Evolutionary conservation across 441 rosid genomes (phyloP).

Genomic region (Gossypium trilobum): DNA sequence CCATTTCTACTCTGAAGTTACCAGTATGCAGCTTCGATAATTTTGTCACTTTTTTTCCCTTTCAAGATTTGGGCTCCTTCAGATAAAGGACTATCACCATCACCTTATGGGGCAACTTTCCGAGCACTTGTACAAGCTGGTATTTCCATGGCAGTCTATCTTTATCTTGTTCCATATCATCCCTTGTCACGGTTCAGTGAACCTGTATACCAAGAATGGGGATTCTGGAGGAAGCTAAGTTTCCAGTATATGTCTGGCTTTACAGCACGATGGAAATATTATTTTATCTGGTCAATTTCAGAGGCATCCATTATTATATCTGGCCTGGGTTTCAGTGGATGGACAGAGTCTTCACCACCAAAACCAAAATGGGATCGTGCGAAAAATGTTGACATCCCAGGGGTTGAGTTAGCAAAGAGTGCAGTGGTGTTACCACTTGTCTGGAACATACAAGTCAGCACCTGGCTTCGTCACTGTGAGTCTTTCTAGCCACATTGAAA

Average conservation of each 20-base stretch:
- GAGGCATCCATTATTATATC: conserved; percentile 80
- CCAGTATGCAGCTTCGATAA: conserved; percentile 10
- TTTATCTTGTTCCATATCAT: conserved; percentile 54
- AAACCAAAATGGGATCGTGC: conserved; percentile 89
- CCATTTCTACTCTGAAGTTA: conserved; percentile 2
- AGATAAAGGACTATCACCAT: conserved; percentile 27
- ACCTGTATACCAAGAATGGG: conserved; percentile 73
- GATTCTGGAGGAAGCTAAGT: conserved; percentile 71
- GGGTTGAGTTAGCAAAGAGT: conserved; percentile 79
- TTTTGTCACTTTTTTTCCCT: background rate
- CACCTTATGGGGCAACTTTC: conserved; percentile 52
- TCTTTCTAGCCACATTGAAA: conserved; percentile 16
- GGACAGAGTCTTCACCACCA: conserved; percentile 66
- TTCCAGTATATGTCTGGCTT: conserved; percentile 79
- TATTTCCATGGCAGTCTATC: conserved; percentile 69
- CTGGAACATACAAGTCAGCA: conserved; percentile 99
- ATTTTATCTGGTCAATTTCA: conserved; percentile 93
- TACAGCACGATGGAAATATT: conserved; percentile 90
- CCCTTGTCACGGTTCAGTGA: conserved; percentile 65
- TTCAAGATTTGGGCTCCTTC: conserved; percentile 61
- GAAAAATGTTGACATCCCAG: conserved; percentile 65
- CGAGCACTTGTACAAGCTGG: conserved; percentile 73
- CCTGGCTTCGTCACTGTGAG: conserved; percentile 98
- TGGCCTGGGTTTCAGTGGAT: conserved; percentile 92
- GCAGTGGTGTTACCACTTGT: conserved; percentile 71